phyloP scores from a whole-genome alignment of 1,139 yeast genomes.

The Yamadazyma aaseri region DNA sequence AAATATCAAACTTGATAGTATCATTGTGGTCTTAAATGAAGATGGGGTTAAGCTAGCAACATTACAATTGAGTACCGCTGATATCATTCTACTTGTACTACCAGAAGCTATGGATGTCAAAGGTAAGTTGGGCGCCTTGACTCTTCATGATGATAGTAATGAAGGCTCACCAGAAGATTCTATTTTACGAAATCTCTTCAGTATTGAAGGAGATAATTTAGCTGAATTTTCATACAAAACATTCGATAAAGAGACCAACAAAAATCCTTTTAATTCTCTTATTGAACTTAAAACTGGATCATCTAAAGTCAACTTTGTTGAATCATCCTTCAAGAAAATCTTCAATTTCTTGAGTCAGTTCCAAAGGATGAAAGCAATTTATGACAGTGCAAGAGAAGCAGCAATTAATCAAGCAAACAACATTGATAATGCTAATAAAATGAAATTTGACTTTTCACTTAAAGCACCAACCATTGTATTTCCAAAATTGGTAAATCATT shows the following conservation, averaged over 20 bases:
- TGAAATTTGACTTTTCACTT: constrained; percentile 69
- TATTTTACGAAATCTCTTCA: constrained; percentile 60
- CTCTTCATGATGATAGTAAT: constrained; percentile 73
- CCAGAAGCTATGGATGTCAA: constrained; percentile 77
- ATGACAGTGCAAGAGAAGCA: constrained; percentile 84
- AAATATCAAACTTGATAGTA: constrained; percentile 66
- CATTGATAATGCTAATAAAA: constrained; percentile 59
- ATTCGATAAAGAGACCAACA: constrained; percentile 55
- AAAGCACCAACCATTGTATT: constrained; percentile 82
- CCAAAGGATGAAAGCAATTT: constrained; percentile 80
- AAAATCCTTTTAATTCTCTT: constrained; percentile 53
- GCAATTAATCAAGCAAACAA: constrained; percentile 69
- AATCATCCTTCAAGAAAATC: constrained; percentile 72
- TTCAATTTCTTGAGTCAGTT: constrained; percentile 70
- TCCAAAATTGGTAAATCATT: constrained; percentile 57
- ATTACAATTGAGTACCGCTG: constrained; percentile 70
- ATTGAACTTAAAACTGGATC: constrained; percentile 75
- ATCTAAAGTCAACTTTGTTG: constrained; percentile 71
- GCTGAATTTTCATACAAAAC: constrained; percentile 87
- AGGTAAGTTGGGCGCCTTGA: constrained; percentile 78
- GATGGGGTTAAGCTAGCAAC: constrained; percentile 84
- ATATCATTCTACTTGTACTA: constrained; percentile 59
- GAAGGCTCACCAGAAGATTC: constrained; percentile 63
- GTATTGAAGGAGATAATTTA: constrained; percentile 78
- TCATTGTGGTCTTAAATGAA: constrained; percentile 75